A percentile compares a stretch with the other conserved stretches of the same genome.
Conservation (phyloP, 345 rosid genomes). For the Brassica cretica region DNA sequence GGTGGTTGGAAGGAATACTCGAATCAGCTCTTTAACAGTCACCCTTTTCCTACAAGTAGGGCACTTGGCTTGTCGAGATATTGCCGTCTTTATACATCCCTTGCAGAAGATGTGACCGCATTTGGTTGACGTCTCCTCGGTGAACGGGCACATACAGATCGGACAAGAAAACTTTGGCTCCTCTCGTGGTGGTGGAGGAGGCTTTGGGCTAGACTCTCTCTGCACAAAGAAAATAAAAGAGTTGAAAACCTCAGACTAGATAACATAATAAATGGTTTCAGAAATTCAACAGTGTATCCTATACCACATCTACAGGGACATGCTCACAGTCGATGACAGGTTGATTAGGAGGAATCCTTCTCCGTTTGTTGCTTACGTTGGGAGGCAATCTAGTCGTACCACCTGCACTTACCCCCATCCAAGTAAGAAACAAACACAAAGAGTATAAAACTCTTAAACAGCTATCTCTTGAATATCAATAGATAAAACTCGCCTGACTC, state of each 20-base stretch:
- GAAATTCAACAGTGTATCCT: not conserved
- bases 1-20: conserved; percentile 92
- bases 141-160: conserved; percentile 81
- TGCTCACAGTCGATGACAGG: conserved; percentile 40
- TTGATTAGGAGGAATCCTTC: conserved; percentile 31
- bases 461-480: not conserved
- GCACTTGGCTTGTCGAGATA: conserved; percentile 65
- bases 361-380: conserved; percentile 32
- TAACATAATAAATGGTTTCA: not conserved
- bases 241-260: not conserved
- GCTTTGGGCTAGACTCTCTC: conserved; percentile 8
- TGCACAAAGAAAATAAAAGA: not conserved
- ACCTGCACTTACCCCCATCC: conserved; percentile 22
- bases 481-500: conserved; percentile 61
- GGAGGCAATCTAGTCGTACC: conserved; percentile 23
- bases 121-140: conserved; percentile 82
- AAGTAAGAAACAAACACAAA: not conserved
- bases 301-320: conserved; percentile 16
- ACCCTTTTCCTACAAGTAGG: conserved; percentile 94
- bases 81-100: conserved; percentile 74
- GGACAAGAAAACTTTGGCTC: conserved; percentile 89
- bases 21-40: conserved; percentile 63
- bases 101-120: conserved; percentile 98
- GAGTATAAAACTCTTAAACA: not conserved
- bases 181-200: conserved; percentile 61